Base-by-base conservation (phyloP, 2,329 filamentous ascomycete species). In the Hypocreales sp. region DNA sequence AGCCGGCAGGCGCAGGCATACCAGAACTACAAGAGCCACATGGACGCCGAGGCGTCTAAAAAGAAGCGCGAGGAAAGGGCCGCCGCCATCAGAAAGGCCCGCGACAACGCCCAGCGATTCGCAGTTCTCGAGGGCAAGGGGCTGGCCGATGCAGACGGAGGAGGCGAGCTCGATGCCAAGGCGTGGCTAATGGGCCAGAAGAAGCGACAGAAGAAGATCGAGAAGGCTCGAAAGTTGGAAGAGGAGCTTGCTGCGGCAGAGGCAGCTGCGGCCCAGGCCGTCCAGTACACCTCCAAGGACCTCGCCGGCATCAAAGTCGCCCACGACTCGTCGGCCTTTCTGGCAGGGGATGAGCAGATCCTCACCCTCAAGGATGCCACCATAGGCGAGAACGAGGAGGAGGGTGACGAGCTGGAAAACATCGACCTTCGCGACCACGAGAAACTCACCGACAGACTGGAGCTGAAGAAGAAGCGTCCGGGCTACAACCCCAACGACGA, bases 301-400 rank as follows among this genome's bases (percentile, higher is more conserved):
- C 61, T 95, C 26, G 79, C 83, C 1, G 90, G 87, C 20, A 75
- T 98, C 41, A 90, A 82, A 48, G 87, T 98, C 28, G 86, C 76
- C 5, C 90, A 98, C 48, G 83, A 93, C 47, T 55, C 86, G 32
- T 71, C 70, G 5, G 70, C 80, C 14, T 87, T 98, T 35, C 73
- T 81, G 15, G 82, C 83, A 28, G 78, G 71, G 12, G 75, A 81
- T 32, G 86, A 93, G 32, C 84, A 95, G 46, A 73, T 98, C 18
- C 61, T 98, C 28, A 94, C 87, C 0, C 66, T 98, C n/a, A 94
- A 93, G 46, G 90, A 98, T 53, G 71, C 79, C 1, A 82, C 80
- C 1, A 82, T 98, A 29, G 71, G 84, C 26, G 72, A 81, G 32
- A 76, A 80, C 18, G 81, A 87, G 31, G 84, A 83, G 16, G 79